A percentile compares a stretch with the other conserved stretches of the same genome.
Conservation (phyloP, 2,329 filamentous ascomycete genomes). For the Epichloe elymi region DNA sequence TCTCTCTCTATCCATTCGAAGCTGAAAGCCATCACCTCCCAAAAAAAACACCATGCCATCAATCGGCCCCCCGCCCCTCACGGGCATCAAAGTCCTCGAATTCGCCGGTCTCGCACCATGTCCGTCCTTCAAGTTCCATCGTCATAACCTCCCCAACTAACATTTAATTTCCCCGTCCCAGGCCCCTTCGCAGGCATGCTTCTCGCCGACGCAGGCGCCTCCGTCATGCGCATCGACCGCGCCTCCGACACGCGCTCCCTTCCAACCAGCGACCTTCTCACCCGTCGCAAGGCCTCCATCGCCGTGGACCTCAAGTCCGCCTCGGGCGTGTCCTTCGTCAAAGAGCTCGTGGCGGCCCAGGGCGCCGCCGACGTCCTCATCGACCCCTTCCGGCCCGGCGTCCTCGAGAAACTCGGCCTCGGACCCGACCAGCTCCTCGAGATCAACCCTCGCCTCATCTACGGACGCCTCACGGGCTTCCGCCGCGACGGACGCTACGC, state of each 20-base stretch:
- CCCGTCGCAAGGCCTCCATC: conserved; percentile 70
- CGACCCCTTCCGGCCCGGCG: conserved; percentile 85
- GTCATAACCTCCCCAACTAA: background rate
- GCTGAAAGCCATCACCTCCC: background rate
- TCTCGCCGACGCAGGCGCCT: conserved; percentile 79
- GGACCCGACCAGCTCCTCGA: conserved; percentile 54
- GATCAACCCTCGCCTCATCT: conserved; percentile 62
- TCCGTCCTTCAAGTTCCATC: conserved; percentile 15
- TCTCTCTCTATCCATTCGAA: background rate
- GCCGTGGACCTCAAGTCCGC: conserved; percentile 64
- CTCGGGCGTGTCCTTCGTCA: conserved; percentile 51
- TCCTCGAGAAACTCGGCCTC: conserved; percentile 73
- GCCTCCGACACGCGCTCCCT: conserved; percentile 17
- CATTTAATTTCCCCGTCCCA: conserved; percentile 19
- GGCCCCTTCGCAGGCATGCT: conserved; percentile 82
- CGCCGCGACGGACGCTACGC: conserved; percentile 74
- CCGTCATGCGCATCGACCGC: conserved; percentile 76
- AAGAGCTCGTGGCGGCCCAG: conserved; percentile 43
- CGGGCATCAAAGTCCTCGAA: conserved; percentile 44
- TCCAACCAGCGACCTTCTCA: conserved; percentile 58
- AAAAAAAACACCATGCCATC: background rate
- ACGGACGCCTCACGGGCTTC: conserved; percentile 83
- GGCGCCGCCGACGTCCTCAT: conserved; percentile 83
- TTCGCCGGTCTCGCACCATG: conserved; percentile 51
- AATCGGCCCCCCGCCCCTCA: conserved; percentile 21